Evolutionary conservation across 108 stramenopile species (phyloP).

Genomic region (Fragilariopsis cylindrus): DNA sequence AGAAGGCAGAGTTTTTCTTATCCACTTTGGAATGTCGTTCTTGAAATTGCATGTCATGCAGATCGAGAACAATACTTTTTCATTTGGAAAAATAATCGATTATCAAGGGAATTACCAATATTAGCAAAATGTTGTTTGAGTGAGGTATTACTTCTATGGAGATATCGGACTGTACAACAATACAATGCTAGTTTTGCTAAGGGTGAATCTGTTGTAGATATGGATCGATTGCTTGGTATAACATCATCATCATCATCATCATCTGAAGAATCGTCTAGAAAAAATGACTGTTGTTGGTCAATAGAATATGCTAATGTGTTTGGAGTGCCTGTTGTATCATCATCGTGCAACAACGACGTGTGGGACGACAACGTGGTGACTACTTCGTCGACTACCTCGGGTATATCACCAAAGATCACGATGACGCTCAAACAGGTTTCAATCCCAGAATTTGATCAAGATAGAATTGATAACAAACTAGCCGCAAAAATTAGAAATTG

Average conservation of each 20-base stretch:
- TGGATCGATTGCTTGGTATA: conserved; percentile 23
- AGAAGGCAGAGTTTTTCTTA: background rate
- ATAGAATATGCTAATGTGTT: conserved; percentile 14
- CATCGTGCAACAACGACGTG: background rate
- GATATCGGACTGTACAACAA: conserved; percentile 38
- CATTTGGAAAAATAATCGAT: background rate
- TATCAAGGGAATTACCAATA: conserved; percentile 12
- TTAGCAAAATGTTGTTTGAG: conserved; percentile 38
- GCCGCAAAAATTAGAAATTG: background rate
- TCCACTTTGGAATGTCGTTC: conserved; percentile 14
- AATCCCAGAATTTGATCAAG: conserved; percentile 10
- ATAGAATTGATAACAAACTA: background rate
- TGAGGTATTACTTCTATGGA: conserved; percentile 21
- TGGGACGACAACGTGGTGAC: no score
- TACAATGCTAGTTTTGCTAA: conserved; percentile 44
- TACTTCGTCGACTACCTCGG: no score
- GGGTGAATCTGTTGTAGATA: conserved; percentile 33
- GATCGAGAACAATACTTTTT: conserved; percentile 30
- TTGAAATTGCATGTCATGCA: conserved; percentile 12
- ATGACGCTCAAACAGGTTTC: conserved; percentile 26
- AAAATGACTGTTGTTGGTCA: conserved; percentile 5
- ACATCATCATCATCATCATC: background rate
- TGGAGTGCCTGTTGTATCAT: background rate
- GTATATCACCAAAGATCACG: background rate
- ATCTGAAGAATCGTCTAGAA: no score